phyloP scores from a whole-genome alignment of 345 rosid species.

The Linum usitatissimum region DNA sequence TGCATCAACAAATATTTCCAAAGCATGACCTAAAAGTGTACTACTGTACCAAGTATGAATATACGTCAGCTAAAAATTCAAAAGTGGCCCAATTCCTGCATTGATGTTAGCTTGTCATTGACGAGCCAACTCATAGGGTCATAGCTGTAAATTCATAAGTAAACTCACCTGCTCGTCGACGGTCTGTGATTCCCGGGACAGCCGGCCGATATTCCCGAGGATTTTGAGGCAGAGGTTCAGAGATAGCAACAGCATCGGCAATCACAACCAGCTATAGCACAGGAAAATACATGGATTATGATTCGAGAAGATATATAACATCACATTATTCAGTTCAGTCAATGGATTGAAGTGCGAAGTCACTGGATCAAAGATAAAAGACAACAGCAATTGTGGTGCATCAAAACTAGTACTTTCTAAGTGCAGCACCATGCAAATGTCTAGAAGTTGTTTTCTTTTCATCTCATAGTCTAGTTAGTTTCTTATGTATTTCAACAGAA shows the following conservation, averaged over 20 bases:
- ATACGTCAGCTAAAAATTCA: neutral
- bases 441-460: neutral
- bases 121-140: neutral
- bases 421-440: too few relatives aligned
- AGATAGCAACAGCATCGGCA: conserved; percentile 13
- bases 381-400: neutral
- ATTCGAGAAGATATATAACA: neutral
- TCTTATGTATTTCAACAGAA: neutral
- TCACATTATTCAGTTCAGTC: neutral
- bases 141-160: conserved; percentile 5
- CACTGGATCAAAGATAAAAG: neutral
- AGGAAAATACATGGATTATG: conserved; percentile 1
- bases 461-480: neutral
- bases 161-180: conserved; percentile 53
- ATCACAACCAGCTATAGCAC: conserved; percentile 1
- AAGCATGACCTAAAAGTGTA: neutral
- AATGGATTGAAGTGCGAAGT: neutral
- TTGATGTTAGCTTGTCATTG: neutral
- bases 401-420: neutral
- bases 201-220: conserved; percentile 29
- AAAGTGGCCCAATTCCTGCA: neutral
- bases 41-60: neutral
- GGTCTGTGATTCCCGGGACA: conserved; percentile 48
- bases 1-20: neutral
- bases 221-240: conserved; percentile 28